Conservation (phyloP, 1,284 basidiomycete species). For the Agroathelia rolfsii region DNA sequence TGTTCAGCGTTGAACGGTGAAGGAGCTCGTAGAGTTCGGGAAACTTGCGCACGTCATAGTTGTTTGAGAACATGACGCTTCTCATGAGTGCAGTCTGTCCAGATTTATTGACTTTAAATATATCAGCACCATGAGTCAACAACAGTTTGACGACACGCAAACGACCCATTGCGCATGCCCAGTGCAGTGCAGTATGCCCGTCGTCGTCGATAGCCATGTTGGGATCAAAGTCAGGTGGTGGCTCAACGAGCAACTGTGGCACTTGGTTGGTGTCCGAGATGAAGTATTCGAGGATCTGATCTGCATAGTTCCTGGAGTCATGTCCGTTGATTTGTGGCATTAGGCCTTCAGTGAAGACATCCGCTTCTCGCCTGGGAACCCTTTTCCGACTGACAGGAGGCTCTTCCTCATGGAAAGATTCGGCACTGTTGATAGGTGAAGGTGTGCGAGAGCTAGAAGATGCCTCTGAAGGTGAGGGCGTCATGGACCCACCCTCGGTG, state of each 20-base stretch:
- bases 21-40: slow-evolving; percentile 95
- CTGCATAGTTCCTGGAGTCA: slow-evolving; percentile 68
- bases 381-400: slow-evolving; percentile 21
- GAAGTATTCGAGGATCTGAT: slow-evolving; percentile 98
- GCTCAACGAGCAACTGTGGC: slow-evolving; percentile 80
- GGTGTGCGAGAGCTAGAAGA: slow-evolving; percentile 86
- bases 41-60: slow-evolving; percentile 99
- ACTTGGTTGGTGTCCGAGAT: slow-evolving; percentile 96
- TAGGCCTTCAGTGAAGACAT: slow-evolving; percentile 33
- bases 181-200: slow-evolving; percentile 94
- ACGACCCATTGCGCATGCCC: slow-evolving; percentile 99
- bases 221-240: slow-evolving; percentile 89
- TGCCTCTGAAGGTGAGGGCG: slow-evolving; percentile 74
- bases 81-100: slow-evolving; percentile 99
- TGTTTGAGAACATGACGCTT: slow-evolving; percentile 99
- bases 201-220: slow-evolving; percentile 98
- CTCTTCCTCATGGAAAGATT: slow-evolving; percentile 32
- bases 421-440: slow-evolving; percentile 65
- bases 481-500: slow-evolving; percentile 78
- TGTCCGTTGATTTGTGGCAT: slow-evolving; percentile 27
- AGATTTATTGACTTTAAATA: slow-evolving; percentile 94
- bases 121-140: slow-evolving; percentile 89
- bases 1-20: slow-evolving; percentile 96
- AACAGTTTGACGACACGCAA: slow-evolving; percentile 94
- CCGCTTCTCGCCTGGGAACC: slow-evolving; percentile 27